Evolutionary conservation across 2,329 filamentous ascomycete species (phyloP), one percentile per base, ranked within the genome.

Genomic region (Fusarium irregulare): DNA sequence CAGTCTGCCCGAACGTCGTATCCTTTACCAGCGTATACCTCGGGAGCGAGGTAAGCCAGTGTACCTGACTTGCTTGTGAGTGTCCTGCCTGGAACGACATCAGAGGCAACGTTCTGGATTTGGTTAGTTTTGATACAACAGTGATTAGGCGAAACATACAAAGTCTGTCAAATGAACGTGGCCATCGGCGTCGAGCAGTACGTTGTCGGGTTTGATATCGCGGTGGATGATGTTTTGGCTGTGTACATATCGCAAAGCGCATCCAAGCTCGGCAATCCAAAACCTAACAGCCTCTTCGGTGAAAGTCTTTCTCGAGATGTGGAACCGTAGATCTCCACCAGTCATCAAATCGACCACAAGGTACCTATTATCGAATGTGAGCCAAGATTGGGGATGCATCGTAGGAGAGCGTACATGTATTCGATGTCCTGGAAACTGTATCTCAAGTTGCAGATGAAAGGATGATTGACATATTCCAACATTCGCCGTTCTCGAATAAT

Each of bases 361-460:
- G 80, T 99, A 97, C 93, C 97, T 91, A 50, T 60, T 64, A 41
- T 28, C 47, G 13, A 56, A 32, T 53, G 65, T 78, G 30, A 78
- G 73, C 64, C 28, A 60, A 27, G 27, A 27, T 30, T 18, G 41
- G 20, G 14, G 18, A 27, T 51, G 34, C 28, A 34, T 48, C 32
- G 48, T 32, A 28, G 14, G 32, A 60, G 28, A 34, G 47, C 92
- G 77, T 86, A 97, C 93, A 99, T 92, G 82, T 99, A 99, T 81
- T 99, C 96, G 75, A 98, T 94, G 81, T 99, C 96, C 82, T 99
- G 96, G 79, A 99, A 99, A 82, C 94, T 98, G 83, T 98, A 99
- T 76, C 96, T 92, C 85, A 99, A 84, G 81, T 99, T 99, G 85
- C 95, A 98, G 74, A 99, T 92, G 80, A 98, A 99, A 27, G 95